Percentiles rank a stretch among this genome's conserved stretches.
phyloP scores from a whole-genome alignment of 192 early-diverging fungal species.

The Linderina pennispora region DNA sequence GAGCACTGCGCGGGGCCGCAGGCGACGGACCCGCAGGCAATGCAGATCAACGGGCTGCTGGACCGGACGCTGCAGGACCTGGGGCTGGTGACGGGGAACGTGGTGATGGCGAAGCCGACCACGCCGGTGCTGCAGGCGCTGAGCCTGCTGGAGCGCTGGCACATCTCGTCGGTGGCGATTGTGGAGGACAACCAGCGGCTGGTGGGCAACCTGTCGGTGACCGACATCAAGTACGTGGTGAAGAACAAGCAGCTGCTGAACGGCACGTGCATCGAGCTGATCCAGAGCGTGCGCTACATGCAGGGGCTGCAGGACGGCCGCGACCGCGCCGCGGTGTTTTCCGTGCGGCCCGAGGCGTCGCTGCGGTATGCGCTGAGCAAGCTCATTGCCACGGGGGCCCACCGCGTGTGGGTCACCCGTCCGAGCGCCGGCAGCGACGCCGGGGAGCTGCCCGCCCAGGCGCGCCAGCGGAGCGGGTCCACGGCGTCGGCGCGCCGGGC shows the following conservation, averaged over 20 bases:
- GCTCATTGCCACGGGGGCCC: slow-evolving; percentile 72
- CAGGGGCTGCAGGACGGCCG: slow-evolving; percentile 64
- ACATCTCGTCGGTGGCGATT: slow-evolving; percentile 39
- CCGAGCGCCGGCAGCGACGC: neutral
- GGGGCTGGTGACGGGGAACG: slow-evolving; percentile 48
- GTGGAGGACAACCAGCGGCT: slow-evolving; percentile 25
- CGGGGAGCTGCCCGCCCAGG: neutral
- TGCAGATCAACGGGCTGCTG: slow-evolving; percentile 8
- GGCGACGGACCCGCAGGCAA: slow-evolving; percentile 11
- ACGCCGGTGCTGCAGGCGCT: slow-evolving; percentile 63
- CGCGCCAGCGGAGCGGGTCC: neutral
- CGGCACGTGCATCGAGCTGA: slow-evolving; percentile 58
- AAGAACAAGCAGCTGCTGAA: slow-evolving; percentile 40
- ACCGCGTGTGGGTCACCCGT: slow-evolving; percentile 70
- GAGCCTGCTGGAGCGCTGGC: slow-evolving; percentile 47
- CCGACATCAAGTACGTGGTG: slow-evolving; percentile 44
- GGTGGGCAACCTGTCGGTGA: slow-evolving; percentile 28
- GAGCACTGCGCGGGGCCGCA: slow-evolving; percentile 38
- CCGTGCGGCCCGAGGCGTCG: slow-evolving; percentile 63
- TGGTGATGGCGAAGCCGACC: slow-evolving; percentile 49
- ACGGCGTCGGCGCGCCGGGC: slow-evolving; percentile 10
- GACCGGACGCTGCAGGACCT: slow-evolving; percentile 46
- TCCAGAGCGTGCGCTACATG: slow-evolving; percentile 50
- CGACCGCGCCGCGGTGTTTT: slow-evolving; percentile 64
- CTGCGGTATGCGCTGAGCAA: slow-evolving; percentile 69